phyloP scores from a whole-genome alignment of 495 filamentous ascomycete species.

The Talaromyces ruber region DNA sequence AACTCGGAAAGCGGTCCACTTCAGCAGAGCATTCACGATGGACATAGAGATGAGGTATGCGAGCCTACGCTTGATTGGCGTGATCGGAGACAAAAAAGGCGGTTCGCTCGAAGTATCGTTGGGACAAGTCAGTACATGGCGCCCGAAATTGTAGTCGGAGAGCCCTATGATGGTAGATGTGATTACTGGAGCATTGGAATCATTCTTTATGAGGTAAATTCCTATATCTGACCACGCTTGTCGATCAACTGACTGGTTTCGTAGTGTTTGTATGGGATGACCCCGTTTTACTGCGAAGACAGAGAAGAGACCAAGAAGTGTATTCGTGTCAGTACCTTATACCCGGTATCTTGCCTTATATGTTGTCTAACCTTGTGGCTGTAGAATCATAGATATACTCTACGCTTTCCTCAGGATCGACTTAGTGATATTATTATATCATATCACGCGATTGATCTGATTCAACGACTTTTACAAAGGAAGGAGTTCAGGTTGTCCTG shows the following conservation, averaged over 20 bases:
- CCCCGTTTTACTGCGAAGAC: conserved; percentile 78
- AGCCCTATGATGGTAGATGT: conserved; percentile 82
- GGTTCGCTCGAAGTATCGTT: conserved; percentile 76
- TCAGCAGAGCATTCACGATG: conserved; percentile 36
- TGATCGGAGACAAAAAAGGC: conserved; percentile 63
- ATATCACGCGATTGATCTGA: conserved; percentile 61
- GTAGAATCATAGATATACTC: conserved; percentile 41
- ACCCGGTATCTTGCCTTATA: neutral
- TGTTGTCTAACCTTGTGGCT: conserved; percentile 12
- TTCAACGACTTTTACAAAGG: conserved; percentile 66
- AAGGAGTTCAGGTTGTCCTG: conserved; percentile 69
- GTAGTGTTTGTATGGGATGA: conserved; percentile 80
- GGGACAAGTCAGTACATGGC: conserved; percentile 98
- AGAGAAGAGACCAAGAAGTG: conserved; percentile 71
- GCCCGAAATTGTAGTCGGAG: conserved; percentile 78
- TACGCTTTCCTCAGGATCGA: conserved; percentile 56
- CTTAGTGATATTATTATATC: conserved; percentile 44
- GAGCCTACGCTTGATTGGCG: conserved; percentile 68
- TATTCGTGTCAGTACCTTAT: conserved; percentile 58
- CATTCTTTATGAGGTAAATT: conserved; percentile 72
- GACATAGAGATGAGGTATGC: conserved; percentile 43
- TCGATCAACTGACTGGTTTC: neutral
- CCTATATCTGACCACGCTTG: neutral
- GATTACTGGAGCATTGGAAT: conserved; percentile 96
- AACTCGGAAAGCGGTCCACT: conserved; percentile 28